phyloP scores from a whole-genome alignment of 1,284 basidiomycete species.

The Ceratobasidium theobromae region DNA sequence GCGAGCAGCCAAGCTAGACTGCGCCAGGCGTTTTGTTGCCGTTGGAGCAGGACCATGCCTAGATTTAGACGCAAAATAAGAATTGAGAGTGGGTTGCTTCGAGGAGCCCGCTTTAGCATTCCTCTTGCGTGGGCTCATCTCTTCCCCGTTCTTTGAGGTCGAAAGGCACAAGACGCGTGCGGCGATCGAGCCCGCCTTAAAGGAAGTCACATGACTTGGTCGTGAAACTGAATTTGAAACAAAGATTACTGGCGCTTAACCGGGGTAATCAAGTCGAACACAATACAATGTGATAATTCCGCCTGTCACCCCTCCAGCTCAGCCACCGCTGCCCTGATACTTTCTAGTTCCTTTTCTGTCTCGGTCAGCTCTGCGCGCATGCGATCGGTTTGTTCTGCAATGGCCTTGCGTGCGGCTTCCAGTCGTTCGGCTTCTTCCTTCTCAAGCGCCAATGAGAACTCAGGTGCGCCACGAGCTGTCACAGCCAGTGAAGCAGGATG shows the following conservation, averaged over 20 bases:
- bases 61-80: conserved; percentile 2
- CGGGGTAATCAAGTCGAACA: too few species aligned
- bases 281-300: too few species aligned
- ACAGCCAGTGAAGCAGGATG: conserved; percentile 64
- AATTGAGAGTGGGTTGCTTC: not conserved
- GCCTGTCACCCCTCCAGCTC: conserved; percentile 33
- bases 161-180: not conserved
- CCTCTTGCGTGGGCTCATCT: conserved; percentile 17
- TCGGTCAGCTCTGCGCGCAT: conserved; percentile 63
- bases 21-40: conserved; percentile 3
- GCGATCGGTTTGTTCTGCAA: conserved; percentile 65
- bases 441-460: conserved; percentile 82
- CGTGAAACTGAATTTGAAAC: not conserved
- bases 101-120: not conserved
- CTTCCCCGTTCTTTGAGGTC: not conserved
- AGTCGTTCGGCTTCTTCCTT: conserved; percentile 80
- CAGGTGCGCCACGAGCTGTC: conserved; percentile 60
- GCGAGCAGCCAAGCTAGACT: conserved; percentile 5
- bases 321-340: conserved; percentile 56
- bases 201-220: not conserved
- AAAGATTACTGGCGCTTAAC: too few species aligned
- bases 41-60: not conserved
- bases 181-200: not conserved
- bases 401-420: conserved; percentile 71
- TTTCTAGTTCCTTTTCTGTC: conserved; percentile 69